Conservation (phyloP, 306 rosid genomes). For the Sphenostylis stenocarpa region DNA sequence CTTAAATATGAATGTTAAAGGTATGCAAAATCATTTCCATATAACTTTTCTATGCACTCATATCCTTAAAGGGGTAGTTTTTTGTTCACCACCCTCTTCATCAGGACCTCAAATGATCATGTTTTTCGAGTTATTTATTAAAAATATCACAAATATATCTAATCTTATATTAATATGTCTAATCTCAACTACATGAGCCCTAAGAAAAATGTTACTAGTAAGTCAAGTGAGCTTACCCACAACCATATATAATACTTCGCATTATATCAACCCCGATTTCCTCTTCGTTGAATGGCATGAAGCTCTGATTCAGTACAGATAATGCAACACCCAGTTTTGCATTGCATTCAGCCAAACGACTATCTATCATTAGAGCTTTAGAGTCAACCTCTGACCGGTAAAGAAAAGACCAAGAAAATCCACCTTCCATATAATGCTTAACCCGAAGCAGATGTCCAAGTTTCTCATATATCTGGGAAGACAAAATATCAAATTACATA, state of each 20-base stretch:
- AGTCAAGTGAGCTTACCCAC: slow-evolving; percentile 59
- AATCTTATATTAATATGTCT: too few relatives aligned
- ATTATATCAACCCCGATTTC: slow-evolving; percentile 64
- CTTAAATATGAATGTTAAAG: not conserved
- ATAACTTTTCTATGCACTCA: not conserved
- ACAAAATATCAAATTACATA: slow-evolving; percentile 27
- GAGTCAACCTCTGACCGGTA: slow-evolving; percentile 42
- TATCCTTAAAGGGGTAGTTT: not conserved
- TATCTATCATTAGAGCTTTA: not conserved
- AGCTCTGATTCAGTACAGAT: slow-evolving; percentile 66
- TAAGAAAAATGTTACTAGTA: not conserved
- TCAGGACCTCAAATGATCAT: not conserved
- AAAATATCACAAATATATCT: too few relatives aligned
- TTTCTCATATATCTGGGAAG: slow-evolving; percentile 49
- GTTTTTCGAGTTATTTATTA: too few relatives aligned
- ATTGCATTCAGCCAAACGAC: slow-evolving; percentile 48
- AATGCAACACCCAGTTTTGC: slow-evolving; percentile 71
- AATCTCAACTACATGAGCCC: not conserved
- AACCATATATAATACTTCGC: slow-evolving; percentile 56
- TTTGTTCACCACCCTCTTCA: not conserved
- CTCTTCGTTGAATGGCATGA: slow-evolving; percentile 57
- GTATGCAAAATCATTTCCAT: not conserved
- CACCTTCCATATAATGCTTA: slow-evolving; percentile 56
- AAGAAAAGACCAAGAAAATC: slow-evolving; percentile 64
- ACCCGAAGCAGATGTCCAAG: slow-evolving; percentile 65